Conservation (phyloP, 129 eudicot species). For the Flaveria linearis region DNA sequence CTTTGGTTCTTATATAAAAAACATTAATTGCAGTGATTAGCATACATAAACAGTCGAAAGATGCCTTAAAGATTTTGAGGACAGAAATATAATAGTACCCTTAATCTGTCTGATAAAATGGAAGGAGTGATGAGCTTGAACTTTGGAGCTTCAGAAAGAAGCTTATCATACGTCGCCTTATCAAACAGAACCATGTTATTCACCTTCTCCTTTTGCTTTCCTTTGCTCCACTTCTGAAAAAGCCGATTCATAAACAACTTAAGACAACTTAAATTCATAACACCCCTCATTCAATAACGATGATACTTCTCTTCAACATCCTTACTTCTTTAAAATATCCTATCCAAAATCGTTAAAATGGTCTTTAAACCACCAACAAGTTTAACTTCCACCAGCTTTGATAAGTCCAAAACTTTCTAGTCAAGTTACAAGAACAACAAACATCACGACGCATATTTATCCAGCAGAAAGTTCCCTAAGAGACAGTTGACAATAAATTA, state of each 20-base stretch:
- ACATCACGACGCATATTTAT: background rate
- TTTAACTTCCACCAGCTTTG: background rate
- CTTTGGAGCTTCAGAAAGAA: conserved; percentile 85
- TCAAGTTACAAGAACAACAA: background rate
- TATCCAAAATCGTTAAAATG: background rate
- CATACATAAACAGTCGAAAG: background rate
- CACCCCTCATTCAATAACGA: background rate
- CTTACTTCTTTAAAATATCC: background rate
- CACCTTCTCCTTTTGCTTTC: conserved; percentile 99
- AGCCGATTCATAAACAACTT: conserved; percentile 81
- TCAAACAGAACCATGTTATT: conserved; percentile 96
- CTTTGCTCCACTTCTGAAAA: conserved; percentile 95
- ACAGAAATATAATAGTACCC: conserved; percentile 45
- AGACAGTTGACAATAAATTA: background rate
- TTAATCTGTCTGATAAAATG: conserved; percentile 75
- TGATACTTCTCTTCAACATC: background rate
- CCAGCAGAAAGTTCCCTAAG: background rate
- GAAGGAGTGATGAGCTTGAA: conserved; percentile 87
- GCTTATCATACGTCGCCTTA: conserved; percentile 89
- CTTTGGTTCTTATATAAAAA: background rate
- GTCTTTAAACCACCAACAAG: background rate
- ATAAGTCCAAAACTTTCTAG: background rate
- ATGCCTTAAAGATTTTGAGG: background rate
- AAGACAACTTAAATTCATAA: background rate
- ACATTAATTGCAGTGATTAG: background rate